Percentiles rank a stretch among this genome's conserved stretches.
These are phyloP conservation scores for Hippophae tibetana DNA, from an alignment of 306 rosid genomes.

Conservation along the genomic window DNA sequence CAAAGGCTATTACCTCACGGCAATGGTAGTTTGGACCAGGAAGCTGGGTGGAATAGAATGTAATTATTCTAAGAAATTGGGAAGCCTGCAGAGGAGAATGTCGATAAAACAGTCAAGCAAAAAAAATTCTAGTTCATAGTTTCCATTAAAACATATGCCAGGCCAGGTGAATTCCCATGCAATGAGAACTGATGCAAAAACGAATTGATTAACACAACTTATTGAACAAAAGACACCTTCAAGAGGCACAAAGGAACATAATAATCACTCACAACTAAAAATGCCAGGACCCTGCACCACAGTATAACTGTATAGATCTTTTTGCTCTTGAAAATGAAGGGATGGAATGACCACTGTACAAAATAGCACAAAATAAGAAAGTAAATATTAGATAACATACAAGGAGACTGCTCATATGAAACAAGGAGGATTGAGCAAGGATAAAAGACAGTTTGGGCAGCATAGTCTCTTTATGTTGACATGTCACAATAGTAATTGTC, in stretches of 20 bases:
- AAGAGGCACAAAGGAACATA: conserved; percentile 4
- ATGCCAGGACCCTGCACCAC: conserved; percentile 97
- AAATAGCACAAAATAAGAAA: conserved; percentile 20
- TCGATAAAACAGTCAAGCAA: not conserved
- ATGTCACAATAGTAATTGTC: too few relatives aligned
- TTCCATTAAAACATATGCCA: not conserved
- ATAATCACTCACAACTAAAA: conserved; percentile 73
- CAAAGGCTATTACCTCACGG: conserved; percentile 53
- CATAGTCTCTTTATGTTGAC: too few relatives aligned
- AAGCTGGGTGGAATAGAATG: conserved; percentile 97
- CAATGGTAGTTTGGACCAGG: conserved; percentile 99
- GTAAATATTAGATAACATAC: conserved; percentile 4
- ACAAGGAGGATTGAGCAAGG: too few relatives aligned
- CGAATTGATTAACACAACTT: not conserved
- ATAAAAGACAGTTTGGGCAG: not conserved
- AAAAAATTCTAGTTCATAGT: not conserved
- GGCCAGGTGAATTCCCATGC: too few relatives aligned
- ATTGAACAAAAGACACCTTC: not conserved
- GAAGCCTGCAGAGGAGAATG: conserved; percentile 47
- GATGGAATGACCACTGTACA: conserved; percentile 97
- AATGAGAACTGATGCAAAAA: not conserved
- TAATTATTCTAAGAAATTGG: conserved; percentile 73
- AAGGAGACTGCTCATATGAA: not conserved
- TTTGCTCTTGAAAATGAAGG: conserved; percentile 82
- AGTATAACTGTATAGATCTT: conserved; percentile 84